A percentile compares a stretch with the other conserved stretches of the same genome.
phyloP scores from a whole-genome alignment of 768 basidiomycete species.

The Hygrophoropsis aurantiaca region DNA sequence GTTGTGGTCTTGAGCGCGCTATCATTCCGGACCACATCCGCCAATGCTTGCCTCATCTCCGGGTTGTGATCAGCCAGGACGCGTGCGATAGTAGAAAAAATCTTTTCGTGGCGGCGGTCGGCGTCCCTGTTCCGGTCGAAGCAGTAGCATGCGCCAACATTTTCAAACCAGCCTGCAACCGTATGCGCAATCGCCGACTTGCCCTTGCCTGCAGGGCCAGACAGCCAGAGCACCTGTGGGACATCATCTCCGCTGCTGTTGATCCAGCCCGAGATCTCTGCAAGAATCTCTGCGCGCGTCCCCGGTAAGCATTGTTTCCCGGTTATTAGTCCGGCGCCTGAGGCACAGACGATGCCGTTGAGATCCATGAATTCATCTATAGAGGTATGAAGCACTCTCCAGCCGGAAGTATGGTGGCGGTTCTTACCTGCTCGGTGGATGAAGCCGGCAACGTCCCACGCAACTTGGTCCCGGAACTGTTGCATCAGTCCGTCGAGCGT shows the following conservation, averaged over 20 bases:
- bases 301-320: constrained; percentile 14
- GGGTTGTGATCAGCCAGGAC: constrained; percentile 9
- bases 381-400: not conserved
- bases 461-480: not conserved
- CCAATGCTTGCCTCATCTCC: constrained; percentile 1
- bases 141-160: constrained; percentile 21
- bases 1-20: no score
- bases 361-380: constrained; percentile 1
- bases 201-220: constrained; percentile 23
- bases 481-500: constrained; percentile 3
- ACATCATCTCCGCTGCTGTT: constrained; percentile 5
- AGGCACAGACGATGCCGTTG: not conserved
- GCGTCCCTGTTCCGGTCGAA: constrained; percentile 11
- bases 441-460: constrained; percentile 1
- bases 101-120: constrained; percentile 5
- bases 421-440: constrained; percentile 3
- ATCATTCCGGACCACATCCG: not conserved
- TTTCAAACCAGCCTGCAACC: constrained; percentile 8
- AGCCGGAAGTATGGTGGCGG: not conserved
- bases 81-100: constrained; percentile 19
- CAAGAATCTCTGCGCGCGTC: constrained; percentile 23
- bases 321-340: constrained; percentile 3
- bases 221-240: constrained; percentile 18
- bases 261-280: constrained; percentile 26
- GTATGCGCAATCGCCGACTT: constrained; percentile 23